Conservation (phyloP, 2,329 filamentous ascomycete species). For the Penicillium thymicola region DNA sequence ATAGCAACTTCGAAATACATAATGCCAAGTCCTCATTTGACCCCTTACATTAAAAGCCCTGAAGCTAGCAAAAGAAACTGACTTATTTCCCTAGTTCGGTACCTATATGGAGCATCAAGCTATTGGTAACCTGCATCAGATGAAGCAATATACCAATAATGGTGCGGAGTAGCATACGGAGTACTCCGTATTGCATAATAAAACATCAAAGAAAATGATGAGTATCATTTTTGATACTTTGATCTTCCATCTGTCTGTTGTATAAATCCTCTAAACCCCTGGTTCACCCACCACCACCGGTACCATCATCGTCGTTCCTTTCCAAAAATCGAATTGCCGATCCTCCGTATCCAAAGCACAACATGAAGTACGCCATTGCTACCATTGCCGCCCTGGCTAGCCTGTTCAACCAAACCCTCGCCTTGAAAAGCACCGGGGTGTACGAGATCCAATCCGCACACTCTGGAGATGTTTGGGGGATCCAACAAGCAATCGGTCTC, state of each 20-base stretch:
- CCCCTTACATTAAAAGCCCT: not conserved
- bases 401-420: not conserved
- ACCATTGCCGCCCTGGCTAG: not conserved
- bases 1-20: not conserved
- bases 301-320: too few species aligned
- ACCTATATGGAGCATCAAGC: not conserved
- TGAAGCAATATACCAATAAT: not conserved
- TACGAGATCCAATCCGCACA: not conserved
- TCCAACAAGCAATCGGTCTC: not conserved
- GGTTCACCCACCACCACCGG: too few species aligned
- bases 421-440: not conserved
- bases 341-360: not conserved
- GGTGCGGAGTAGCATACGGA: not conserved
- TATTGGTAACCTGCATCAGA: not conserved
- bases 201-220: not conserved
- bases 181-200: not conserved
- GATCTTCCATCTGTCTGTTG: not conserved
- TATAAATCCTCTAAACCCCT: not conserved
- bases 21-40: not conserved
- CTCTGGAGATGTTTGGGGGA: not conserved
- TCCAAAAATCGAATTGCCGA: not conserved
- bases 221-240: not conserved
- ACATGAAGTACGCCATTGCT: not conserved
- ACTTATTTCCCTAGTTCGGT: not conserved
- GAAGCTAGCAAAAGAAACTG: not conserved